Conservation (phyloP, 371 early-diverging fungal genomes). For the Mucor mucedo region DNA sequence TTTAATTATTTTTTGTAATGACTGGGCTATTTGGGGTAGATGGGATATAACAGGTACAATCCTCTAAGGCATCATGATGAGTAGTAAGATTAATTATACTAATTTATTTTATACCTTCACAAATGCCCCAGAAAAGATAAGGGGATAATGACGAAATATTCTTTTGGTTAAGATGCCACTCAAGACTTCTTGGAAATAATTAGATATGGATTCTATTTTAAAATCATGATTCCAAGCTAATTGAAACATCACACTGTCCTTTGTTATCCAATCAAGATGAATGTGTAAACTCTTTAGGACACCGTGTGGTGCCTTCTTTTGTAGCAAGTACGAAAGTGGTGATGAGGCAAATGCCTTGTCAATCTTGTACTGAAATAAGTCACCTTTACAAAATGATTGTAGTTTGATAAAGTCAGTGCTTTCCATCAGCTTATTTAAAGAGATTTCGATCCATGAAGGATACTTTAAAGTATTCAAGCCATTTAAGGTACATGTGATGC, state of each 20-base stretch:
- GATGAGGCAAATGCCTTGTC: constrained; percentile 24
- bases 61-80: background rate
- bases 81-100: too few relatives aligned
- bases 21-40: constrained; percentile 20
- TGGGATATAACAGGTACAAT: constrained; percentile 2
- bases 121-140: constrained; percentile 22
- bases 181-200: constrained; percentile 1
- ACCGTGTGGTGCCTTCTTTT: constrained; percentile 17
- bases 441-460: constrained; percentile 10
- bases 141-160: constrained; percentile 16
- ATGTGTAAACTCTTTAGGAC: constrained; percentile 16
- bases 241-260: constrained; percentile 16
- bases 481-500: constrained; percentile 9
- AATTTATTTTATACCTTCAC: constrained; percentile 7
- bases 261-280: constrained; percentile 19
- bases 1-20: constrained; percentile 12
- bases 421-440: constrained; percentile 8
- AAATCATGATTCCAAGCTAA: constrained; percentile 3
- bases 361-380: constrained; percentile 4
- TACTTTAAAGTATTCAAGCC: constrained; percentile 10
- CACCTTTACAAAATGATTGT: background rate
- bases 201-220: background rate
- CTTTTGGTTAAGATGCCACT: background rate
- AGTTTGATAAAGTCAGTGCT: background rate
- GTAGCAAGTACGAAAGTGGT: constrained; percentile 27